phyloP scores from a whole-genome alignment of 2,329 filamentous ascomycete genomes.

The Penicillium sp. region DNA sequence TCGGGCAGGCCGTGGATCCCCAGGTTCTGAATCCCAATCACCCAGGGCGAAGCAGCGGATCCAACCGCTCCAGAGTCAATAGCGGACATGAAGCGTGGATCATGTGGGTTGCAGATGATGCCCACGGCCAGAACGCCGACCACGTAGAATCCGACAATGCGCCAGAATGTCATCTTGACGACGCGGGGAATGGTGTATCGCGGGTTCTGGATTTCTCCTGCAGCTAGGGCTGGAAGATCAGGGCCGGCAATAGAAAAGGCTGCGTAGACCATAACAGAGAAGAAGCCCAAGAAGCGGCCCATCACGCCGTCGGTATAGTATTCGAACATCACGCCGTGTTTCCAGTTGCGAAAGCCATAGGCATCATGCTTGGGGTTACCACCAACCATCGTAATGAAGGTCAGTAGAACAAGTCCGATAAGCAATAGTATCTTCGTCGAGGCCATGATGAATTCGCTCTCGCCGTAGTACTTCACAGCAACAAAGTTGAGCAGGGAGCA shows the following conservation, averaged over 20 bases:
- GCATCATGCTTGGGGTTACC: conserved; percentile 68
- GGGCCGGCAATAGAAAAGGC: conserved; percentile 63
- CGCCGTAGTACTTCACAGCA: conserved; percentile 68
- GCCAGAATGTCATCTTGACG: conserved; percentile 72
- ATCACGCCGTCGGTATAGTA: conserved; percentile 62
- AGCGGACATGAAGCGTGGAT: conserved; percentile 58
- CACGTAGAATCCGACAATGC: conserved; percentile 73
- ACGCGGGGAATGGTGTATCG: conserved; percentile 67
- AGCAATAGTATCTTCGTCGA: conserved; percentile 68
- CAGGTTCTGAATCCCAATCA: conserved; percentile 67
- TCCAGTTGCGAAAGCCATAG: conserved; percentile 68
- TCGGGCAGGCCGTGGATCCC: conserved; percentile 64
- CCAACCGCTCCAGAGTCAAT: conserved; percentile 57
- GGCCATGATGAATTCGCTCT: conserved; percentile 69
- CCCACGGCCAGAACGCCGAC: conserved; percentile 67
- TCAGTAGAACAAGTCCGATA: conserved; percentile 66
- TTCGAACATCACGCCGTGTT: conserved; percentile 61
- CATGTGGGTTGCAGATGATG: conserved; percentile 65
- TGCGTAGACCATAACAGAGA: conserved; percentile 67
- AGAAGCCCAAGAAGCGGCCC: conserved; percentile 68
- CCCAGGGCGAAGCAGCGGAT: conserved; percentile 67
- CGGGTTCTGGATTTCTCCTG: conserved; percentile 67
- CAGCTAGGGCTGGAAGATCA: conserved; percentile 58
- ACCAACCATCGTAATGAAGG: conserved; percentile 76
- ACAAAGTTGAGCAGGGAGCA: conserved; percentile 62